Conservation (phyloP, 2,329 filamentous ascomycete genomes). For the Karstenula rhodostoma region DNA sequence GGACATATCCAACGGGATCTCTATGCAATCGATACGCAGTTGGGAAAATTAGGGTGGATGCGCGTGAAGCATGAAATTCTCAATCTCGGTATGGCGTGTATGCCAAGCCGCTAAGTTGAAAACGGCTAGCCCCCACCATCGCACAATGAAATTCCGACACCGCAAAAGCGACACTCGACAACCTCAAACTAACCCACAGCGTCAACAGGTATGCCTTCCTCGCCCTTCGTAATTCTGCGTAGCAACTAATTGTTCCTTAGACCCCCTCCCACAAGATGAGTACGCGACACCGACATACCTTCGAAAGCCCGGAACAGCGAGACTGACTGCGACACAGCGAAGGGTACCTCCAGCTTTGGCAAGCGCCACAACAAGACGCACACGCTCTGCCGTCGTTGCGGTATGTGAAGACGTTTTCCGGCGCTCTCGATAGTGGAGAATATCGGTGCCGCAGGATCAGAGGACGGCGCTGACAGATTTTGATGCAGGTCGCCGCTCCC, state of each 20-base stretch:
- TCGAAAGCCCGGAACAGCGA: slow-evolving; percentile 37
- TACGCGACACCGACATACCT: slow-evolving; percentile 52
- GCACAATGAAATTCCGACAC: slow-evolving; percentile 8
- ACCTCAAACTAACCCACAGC: slow-evolving; percentile 48
- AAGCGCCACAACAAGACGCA: slow-evolving; percentile 59
- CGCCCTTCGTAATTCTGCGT: slow-evolving; percentile 10
- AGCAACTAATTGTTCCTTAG: slow-evolving; percentile 37
- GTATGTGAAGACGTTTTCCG: slow-evolving; percentile 66
- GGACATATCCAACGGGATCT: not conserved
- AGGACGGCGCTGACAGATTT: slow-evolving; percentile 42
- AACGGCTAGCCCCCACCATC: slow-evolving; percentile 5
- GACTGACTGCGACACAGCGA: slow-evolving; percentile 65
- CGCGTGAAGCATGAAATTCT: not conserved
- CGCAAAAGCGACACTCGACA: slow-evolving; percentile 24
- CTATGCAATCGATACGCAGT: not conserved
- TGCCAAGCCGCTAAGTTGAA: not conserved
- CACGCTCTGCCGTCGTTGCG: slow-evolving; percentile 97
- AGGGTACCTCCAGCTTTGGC: slow-evolving; percentile 57
- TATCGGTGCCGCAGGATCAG: slow-evolving; percentile 14
- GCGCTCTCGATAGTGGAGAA: slow-evolving; percentile 19
- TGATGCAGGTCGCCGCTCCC: slow-evolving; percentile 82
- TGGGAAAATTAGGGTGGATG: not conserved
- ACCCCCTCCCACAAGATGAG: slow-evolving; percentile 67
- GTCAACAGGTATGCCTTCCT: slow-evolving; percentile 42
- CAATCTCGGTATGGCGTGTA: not conserved